Percentiles rank a stretch among this genome's conserved stretches.
These are phyloP conservation scores for Colletotrichum scovillei DNA, from an alignment of 2,329 filamentous ascomycete species.

Conservation along the genomic window DNA sequence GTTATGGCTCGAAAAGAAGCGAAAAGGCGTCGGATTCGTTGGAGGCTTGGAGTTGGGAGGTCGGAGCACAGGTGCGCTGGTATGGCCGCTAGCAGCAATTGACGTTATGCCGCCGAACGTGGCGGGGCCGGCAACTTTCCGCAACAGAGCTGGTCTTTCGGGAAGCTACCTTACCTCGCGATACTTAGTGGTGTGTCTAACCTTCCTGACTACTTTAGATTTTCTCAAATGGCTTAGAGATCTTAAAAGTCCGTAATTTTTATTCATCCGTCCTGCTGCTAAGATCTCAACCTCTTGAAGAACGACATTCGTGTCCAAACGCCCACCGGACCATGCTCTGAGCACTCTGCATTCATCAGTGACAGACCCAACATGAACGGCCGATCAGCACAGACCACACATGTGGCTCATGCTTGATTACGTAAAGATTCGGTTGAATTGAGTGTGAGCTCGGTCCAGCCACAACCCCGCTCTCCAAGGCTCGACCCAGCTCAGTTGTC, in stretches of 20 bases:
- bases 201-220: too few species aligned
- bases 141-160: neutral
- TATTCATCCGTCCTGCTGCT: neutral
- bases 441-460: neutral
- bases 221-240: neutral
- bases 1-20: conserved; percentile 9
- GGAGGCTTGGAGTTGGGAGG: neutral
- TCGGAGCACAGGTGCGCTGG: conserved; percentile 30
- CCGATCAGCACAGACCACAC: conserved; percentile 3
- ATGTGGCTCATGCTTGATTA: conserved; percentile 12
- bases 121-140: conserved; percentile 24
- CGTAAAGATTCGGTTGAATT: neutral
- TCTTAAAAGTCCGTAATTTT: too few species aligned
- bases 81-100: conserved; percentile 13
- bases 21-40: neutral
- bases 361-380: neutral
- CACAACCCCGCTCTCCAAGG: neutral
- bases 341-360: neutral
- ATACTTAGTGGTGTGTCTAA: neutral
- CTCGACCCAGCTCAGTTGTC: neutral
- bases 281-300: neutral
- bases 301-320: neutral
- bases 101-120: conserved; percentile 28
- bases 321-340: neutral
- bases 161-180: neutral